Base-by-base conservation (phyloP, 352 stramenopile genomes). In the Thraustochytrium striatum region DNA sequence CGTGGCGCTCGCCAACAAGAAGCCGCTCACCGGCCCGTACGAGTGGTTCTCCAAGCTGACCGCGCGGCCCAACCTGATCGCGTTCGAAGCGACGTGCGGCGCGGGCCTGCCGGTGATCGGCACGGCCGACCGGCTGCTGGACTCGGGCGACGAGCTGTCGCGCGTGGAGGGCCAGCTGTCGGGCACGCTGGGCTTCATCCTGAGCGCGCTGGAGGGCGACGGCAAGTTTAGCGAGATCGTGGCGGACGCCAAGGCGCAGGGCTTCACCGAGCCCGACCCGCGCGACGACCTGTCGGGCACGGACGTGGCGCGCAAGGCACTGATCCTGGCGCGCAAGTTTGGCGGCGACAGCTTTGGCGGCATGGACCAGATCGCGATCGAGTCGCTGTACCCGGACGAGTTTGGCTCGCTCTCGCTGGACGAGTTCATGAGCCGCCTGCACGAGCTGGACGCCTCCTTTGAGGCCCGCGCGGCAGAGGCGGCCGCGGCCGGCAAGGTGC, bases 181-280 rank as follows among this genome's bases (percentile, higher is more conserved):
- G 30, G 88, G 88, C n/a, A 91, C 87, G 8, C 84, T 92, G 72
- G 85, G 84, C 32, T 91, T 85, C 80, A 86, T 90, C 11, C 73
- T 92, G 41, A 82, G 61, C 39, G 62, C 72, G 39, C 47, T 70
- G 25, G 30, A 82, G 16, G 86, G 81, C 28, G 86, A 84, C 11
- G 84, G 78, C 11, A 85, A 86, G 58, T 87, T 88, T 75, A 89
- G 83, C 30, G 69, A 84, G 9, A 87, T 85, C 13, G 79, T 92
- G 8, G 58, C 80, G 2, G 72, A 85, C 62, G 87, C 86, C 0
- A 88, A 89, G 38, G 57, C 72, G 25, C 69, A 85, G 32, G 87
- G 87, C 25, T 91, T 91, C 72, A 91, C 87, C 0, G 88, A 92
- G 72, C 84, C 88, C 9, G 88, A 92, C 61, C 88, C 87, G 5